Percentiles rank a stretch among this genome's conserved stretches.
Evolutionary conservation across 768 basidiomycete species (phyloP).

Genomic region (Russula compacta): DNA sequence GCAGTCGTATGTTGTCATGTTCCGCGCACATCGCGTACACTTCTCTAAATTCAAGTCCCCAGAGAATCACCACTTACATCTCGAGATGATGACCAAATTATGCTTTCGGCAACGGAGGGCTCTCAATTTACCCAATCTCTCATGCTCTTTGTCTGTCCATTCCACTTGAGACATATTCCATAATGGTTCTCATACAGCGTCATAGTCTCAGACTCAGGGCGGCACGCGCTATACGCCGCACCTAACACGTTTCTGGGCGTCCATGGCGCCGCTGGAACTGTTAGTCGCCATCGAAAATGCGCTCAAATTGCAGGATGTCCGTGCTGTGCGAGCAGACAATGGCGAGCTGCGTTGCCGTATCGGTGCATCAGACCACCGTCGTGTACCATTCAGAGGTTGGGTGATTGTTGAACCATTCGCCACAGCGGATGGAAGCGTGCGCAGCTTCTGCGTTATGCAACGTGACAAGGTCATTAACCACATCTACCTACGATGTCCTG

Average conservation of each 20-base stretch:
- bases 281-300: conserved; percentile 45
- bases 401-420: conserved; percentile 58
- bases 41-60: background rate
- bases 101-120: conserved; percentile 44
- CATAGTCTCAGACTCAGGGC: conserved; percentile 72
- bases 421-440: conserved; percentile 34
- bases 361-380: conserved; percentile 61
- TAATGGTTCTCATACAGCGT: background rate
- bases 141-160: conserved; percentile 66
- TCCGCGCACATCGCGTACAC: background rate
- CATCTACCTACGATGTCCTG: background rate
- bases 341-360: conserved; percentile 36
- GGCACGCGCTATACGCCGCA: conserved; percentile 66
- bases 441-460: conserved; percentile 63
- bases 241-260: conserved; percentile 75
- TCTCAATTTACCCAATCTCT: conserved; percentile 77
- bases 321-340: conserved; percentile 1
- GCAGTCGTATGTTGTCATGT: conserved; percentile 26
- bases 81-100: conserved; percentile 50
- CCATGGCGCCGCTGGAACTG: conserved; percentile 44
- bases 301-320: conserved; percentile 38
- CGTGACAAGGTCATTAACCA: conserved; percentile 48
- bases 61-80: conserved; percentile 30
- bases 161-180: background rate
- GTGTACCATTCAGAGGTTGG: conserved; percentile 63